These are phyloP conservation scores for Rubroboletus satanas DNA, from an alignment of 768 basidiomycete genomes.

Conservation along the genomic window DNA sequence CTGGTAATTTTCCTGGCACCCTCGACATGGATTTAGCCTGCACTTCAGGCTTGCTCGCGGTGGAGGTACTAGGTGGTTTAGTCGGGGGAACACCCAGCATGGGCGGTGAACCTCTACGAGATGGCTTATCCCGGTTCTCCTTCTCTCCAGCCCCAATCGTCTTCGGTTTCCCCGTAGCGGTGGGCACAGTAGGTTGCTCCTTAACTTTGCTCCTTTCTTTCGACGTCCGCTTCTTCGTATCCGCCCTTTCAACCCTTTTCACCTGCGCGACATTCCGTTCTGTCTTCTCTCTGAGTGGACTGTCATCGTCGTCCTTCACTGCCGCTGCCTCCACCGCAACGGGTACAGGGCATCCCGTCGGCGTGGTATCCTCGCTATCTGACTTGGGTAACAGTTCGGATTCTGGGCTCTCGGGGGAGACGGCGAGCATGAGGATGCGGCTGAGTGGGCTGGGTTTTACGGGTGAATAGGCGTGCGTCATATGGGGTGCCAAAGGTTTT, in stretches of 20 bases:
- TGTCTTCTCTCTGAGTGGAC: conserved; percentile 50
- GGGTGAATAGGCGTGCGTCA: conserved; percentile 81
- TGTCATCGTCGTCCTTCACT: conserved; percentile 45
- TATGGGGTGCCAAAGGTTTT: conserved; percentile 63
- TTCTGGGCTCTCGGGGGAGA: conserved; percentile 50
- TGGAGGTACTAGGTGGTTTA: conserved; percentile 5
- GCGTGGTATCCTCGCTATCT: conserved; percentile 21
- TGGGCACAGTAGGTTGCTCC: conserved; percentile 17
- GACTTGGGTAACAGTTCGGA: not conserved
- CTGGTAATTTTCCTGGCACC: conserved; percentile 31
- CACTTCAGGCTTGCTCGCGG: conserved; percentile 12
- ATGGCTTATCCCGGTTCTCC: conserved; percentile 36
- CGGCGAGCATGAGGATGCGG: conserved; percentile 67
- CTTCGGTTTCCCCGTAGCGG: conserved; percentile 28
- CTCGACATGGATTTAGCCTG: conserved; percentile 8
- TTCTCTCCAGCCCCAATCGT: conserved; percentile 31
- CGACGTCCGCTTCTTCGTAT: conserved; percentile 29
- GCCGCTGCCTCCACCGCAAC: conserved; percentile 1
- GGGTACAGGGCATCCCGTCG: conserved; percentile 23
- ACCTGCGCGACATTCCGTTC: conserved; percentile 27
- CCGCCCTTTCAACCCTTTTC: conserved; percentile 10
- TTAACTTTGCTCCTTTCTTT: conserved; percentile 42
- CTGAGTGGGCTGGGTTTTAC: conserved; percentile 77
- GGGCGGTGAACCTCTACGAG: conserved; percentile 25
- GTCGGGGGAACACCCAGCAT: conserved; percentile 18